phyloP scores from a whole-genome alignment of 805 yeast genomes.

The Wickerhamomyces subpelliculosus region DNA sequence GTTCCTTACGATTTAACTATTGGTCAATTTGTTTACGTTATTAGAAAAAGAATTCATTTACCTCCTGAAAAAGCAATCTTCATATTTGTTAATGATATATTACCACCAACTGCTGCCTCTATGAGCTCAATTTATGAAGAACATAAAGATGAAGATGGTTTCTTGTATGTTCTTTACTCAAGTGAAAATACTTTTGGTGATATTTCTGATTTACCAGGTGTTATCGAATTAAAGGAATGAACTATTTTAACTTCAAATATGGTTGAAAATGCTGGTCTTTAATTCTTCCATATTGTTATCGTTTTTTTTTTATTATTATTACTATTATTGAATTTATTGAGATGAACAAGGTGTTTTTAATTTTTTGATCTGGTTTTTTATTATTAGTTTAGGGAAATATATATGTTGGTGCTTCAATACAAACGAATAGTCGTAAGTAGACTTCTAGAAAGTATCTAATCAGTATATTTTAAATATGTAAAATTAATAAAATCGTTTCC shows the following conservation, averaged over 20 bases:
- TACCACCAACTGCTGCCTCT: conserved; percentile 97
- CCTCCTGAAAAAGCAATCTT: conserved; percentile 98
- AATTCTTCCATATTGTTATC: no score
- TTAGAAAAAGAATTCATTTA: conserved; percentile 90
- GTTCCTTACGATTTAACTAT: conserved; percentile 96
- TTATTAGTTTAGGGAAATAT: no score
- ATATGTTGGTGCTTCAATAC: no score
- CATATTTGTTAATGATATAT: conserved; percentile 91
- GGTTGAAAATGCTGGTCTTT: background rate
- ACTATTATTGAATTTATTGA: no score
- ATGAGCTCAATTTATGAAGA: conserved; percentile 94
- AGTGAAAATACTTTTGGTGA: conserved; percentile 96
- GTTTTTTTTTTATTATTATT: no score
- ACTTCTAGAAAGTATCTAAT: no score
- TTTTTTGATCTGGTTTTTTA: no score
- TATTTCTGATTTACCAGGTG: conserved; percentile 45
- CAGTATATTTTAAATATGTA: no score
- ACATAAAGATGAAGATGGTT: conserved; percentile 97
- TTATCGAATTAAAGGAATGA: background rate
- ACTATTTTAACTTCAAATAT: background rate
- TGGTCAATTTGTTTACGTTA: conserved; percentile 97
- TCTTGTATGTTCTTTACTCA: conserved; percentile 89
- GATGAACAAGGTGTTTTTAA: no score
- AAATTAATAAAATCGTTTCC: no score
- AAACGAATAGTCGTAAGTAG: no score